These are phyloP conservation scores for Castanea sativa DNA, from an alignment of 306 rosid genomes.

Conservation along the genomic window DNA sequence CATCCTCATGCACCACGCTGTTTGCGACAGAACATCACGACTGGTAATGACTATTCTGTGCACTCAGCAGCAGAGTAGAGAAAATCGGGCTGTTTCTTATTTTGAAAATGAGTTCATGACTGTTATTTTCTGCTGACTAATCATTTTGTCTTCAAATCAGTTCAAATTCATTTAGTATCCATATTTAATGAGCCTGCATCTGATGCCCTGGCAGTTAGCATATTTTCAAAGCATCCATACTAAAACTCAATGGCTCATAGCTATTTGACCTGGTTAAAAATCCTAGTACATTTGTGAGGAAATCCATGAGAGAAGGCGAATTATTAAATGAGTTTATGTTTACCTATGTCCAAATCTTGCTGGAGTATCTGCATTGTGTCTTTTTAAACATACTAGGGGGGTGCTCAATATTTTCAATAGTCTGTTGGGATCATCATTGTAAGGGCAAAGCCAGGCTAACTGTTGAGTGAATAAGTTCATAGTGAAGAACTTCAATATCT, in stretches of 20 bases:
- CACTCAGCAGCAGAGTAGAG: slow-evolving; percentile 9
- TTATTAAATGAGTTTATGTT: not conserved
- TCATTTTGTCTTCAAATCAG: not conserved
- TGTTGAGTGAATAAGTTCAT: not conserved
- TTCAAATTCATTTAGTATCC: not conserved
- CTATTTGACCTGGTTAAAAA: not conserved
- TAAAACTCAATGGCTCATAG: not conserved
- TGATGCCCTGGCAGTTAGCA: not conserved
- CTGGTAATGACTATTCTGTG: slow-evolving; percentile 48
- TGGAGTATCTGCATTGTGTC: not conserved
- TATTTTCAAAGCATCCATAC: not conserved
- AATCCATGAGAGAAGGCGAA: not conserved
- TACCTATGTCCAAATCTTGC: not conserved
- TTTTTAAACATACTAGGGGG: not conserved
- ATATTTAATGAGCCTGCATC: not conserved
- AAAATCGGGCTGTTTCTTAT: not conserved
- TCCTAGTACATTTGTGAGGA: not conserved
- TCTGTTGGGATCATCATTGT: not conserved
- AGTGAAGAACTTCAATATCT: not conserved
- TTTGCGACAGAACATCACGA: slow-evolving; percentile 71
- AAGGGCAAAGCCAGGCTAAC: not conserved
- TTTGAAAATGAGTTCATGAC: not conserved
- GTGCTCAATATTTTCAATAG: not conserved
- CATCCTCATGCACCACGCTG: slow-evolving; percentile 95
- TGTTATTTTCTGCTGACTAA: not conserved